phyloP scores from a whole-genome alignment of 2,329 filamentous ascomycete genomes.

The Ascochyta fabae region DNA sequence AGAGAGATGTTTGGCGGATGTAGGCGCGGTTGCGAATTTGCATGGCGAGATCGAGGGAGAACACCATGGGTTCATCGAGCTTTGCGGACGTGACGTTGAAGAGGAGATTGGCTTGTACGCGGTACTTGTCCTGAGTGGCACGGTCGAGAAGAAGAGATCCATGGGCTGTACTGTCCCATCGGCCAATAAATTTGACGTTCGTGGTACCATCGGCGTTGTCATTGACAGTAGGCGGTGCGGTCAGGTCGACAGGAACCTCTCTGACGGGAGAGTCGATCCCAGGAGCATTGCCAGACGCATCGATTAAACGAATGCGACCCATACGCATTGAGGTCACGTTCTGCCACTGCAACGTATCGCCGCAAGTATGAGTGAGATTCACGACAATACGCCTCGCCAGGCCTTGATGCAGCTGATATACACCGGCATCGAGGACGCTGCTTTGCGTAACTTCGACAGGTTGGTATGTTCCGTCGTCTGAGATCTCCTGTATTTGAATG shows the following conservation, averaged over 20 bases:
- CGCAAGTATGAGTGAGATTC: conserved; percentile 89
- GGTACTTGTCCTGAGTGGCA: conserved; percentile 89
- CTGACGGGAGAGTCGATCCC: conserved; percentile 74
- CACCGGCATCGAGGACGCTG: conserved; percentile 82
- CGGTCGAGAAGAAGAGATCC: conserved; percentile 92
- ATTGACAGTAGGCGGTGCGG: conserved; percentile 78
- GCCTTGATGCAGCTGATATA: conserved; percentile 94
- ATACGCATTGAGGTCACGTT: conserved; percentile 79
- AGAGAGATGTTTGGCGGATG: conserved; percentile 84
- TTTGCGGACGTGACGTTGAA: conserved; percentile 88
- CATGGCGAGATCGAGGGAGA: conserved; percentile 78
- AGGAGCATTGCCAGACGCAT: conserved; percentile 82
- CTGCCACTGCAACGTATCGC: conserved; percentile 86
- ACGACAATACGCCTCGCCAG: conserved; percentile 87
- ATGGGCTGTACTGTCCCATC: conserved; percentile 97
- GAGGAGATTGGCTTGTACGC: conserved; percentile 82
- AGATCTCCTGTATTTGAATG: conserved; percentile 87
- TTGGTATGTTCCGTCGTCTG: conserved; percentile 87
- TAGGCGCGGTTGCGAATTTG: conserved; percentile 86
- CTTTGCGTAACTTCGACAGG: conserved; percentile 92
- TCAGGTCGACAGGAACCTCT: conserved; percentile 78
- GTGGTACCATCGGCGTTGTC: conserved; percentile 90
- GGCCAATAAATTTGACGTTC: conserved; percentile 83
- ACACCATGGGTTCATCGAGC: conserved; percentile 86
- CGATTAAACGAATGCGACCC: conserved; percentile 81